Evolutionary conservation across 129 eudicot species (phyloP).

Genomic region (Artemisia tridentata): DNA sequence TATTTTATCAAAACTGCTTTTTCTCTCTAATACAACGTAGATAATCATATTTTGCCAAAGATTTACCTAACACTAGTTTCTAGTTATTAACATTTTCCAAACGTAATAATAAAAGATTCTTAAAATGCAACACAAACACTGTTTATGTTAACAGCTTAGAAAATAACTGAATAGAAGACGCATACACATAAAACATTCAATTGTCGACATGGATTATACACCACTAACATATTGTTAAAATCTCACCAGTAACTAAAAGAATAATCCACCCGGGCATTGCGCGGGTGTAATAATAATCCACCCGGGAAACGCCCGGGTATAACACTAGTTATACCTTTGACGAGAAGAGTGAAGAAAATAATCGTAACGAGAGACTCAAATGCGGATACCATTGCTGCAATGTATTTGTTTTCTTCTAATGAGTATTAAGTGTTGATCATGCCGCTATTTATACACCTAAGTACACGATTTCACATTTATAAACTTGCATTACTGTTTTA

Average conservation of each 20-base stretch:
- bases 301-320: too few relatives aligned
- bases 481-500: background rate
- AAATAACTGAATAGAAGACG: background rate
- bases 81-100: too few relatives aligned
- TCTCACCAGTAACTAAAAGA: too few relatives aligned
- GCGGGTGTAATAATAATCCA: background rate
- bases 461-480: background rate
- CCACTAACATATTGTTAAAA: too few relatives aligned
- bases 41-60: too few relatives aligned
- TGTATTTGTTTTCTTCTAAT: background rate
- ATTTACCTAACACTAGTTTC: too few relatives aligned
- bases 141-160: too few relatives aligned
- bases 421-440: constrained; percentile 7
- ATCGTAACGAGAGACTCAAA: constrained; percentile 13
- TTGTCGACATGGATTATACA: background rate
- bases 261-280: too few relatives aligned
- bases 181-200: background rate
- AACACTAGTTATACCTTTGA: constrained; percentile 8
- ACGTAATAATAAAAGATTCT: too few relatives aligned
- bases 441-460: constrained; percentile 10
- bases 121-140: too few relatives aligned
- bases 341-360: constrained; percentile 21
- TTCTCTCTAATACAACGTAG: too few relatives aligned
- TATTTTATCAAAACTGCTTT: too few relatives aligned
- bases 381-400: constrained; percentile 23